Evolutionary conservation across 768 basidiomycete species (phyloP).

Genomic region (Exidia glandulosa): DNA sequence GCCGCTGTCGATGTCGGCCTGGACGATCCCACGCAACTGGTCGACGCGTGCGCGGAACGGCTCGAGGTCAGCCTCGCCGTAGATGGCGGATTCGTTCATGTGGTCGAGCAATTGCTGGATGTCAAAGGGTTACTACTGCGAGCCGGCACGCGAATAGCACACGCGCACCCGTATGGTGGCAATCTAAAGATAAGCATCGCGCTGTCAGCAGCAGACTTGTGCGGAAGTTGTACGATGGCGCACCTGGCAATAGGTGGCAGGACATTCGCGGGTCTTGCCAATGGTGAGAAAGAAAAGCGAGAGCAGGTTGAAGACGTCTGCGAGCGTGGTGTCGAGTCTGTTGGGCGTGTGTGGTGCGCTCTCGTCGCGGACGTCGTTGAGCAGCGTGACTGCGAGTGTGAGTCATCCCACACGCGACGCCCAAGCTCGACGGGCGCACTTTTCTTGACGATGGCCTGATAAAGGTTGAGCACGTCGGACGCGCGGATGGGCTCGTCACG

Average conservation of each 20-base stretch:
- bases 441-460: slow-evolving; percentile 89
- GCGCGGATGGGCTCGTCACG: slow-evolving; percentile 87
- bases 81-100: slow-evolving; percentile 92
- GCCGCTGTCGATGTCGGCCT: slow-evolving; percentile 65
- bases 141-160: neutral
- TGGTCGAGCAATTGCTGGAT: slow-evolving; percentile 85
- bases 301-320: slow-evolving; percentile 90
- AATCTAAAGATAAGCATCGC: slow-evolving; percentile 24
- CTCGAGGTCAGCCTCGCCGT: slow-evolving; percentile 81
- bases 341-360: slow-evolving; percentile 61
- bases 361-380: slow-evolving; percentile 85
- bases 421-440: slow-evolving; percentile 33
- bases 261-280: slow-evolving; percentile 88
- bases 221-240: neutral
- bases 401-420: neutral
- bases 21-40: slow-evolving; percentile 78
- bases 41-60: slow-evolving; percentile 77
- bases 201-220: neutral
- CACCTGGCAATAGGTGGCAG: slow-evolving; percentile 84
- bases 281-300: slow-evolving; percentile 97
- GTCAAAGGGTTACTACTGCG: neutral
- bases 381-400: slow-evolving; percentile 55
- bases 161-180: slow-evolving; percentile 87
- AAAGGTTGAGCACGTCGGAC: slow-evolving; percentile 85
- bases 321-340: slow-evolving; percentile 86